These are phyloP conservation scores for Acacia confusa DNA, from an alignment of 306 rosid species.

Conservation along the genomic window DNA sequence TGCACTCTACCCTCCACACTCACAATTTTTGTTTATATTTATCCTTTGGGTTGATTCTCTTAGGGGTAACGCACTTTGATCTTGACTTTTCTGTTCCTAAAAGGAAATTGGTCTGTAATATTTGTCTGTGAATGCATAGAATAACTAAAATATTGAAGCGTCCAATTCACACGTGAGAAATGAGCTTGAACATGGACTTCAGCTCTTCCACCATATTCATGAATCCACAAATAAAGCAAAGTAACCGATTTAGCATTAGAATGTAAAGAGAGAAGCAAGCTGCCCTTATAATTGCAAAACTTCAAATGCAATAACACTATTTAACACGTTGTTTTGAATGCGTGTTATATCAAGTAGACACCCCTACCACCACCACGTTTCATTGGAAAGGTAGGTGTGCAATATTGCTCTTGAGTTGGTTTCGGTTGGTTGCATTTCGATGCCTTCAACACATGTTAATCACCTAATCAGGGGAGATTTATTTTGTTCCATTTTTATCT, in stretches of 20 bases:
- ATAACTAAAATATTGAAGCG: neutral
- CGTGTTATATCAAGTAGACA: neutral
- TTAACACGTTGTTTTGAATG: neutral
- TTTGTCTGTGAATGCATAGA: neutral
- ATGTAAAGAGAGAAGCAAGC: neutral
- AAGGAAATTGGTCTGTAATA: neutral
- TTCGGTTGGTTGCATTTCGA: neutral
- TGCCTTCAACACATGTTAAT: neutral
- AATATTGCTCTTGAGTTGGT: neutral
- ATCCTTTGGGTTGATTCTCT: neutral
- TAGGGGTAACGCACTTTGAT: neutral
- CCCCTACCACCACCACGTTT: neutral
- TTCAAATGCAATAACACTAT: neutral
- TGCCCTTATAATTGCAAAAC: neutral
- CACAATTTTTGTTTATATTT: neutral
- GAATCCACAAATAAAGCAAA: neutral
- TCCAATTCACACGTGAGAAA: neutral
- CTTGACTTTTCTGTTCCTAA: neutral
- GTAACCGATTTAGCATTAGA: neutral
- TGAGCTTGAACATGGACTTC: neutral
- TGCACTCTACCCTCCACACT: neutral
- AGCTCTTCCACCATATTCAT: neutral
- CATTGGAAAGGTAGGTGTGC: neutral
- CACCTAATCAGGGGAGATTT: neutral
- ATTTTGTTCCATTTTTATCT: neutral